Evolutionary conservation across 192 early-diverging fungal genomes (phyloP).

Genomic region (Allomyces arbusculus): DNA sequence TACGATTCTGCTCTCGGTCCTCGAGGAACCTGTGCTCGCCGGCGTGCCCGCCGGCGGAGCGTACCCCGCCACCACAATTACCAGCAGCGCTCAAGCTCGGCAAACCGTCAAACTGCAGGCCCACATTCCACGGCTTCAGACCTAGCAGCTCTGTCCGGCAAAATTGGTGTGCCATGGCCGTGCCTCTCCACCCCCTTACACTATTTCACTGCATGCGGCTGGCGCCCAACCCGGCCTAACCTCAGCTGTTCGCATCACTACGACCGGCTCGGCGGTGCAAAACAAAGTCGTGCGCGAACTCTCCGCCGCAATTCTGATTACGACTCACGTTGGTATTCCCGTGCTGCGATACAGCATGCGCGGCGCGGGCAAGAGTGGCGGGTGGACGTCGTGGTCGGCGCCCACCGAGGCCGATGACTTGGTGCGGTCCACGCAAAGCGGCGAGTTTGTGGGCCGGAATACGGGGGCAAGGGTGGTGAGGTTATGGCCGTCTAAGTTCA

Average conservation of each 20-base stretch:
- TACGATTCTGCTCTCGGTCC: background rate
- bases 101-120: background rate
- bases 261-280: background rate
- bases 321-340: background rate
- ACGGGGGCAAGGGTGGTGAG: background rate
- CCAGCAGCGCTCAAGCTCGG: no score
- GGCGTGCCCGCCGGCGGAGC: background rate
- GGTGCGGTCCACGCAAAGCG: background rate
- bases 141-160: background rate
- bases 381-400: background rate
- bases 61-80: background rate
- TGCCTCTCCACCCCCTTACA: background rate
- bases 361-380: background rate
- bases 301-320: background rate
- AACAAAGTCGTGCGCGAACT: background rate
- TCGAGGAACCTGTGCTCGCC: background rate
- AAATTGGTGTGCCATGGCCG: background rate
- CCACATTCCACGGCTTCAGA: background rate
- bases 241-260: background rate
- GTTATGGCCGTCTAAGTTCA: background rate
- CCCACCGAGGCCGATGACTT: background rate
- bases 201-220: background rate
- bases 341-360: background rate
- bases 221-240: background rate
- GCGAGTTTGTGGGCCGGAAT: background rate